These are phyloP conservation scores for Apiospora hydei DNA, from an alignment of 2,329 filamentous ascomycete genomes.

Conservation along the genomic window DNA sequence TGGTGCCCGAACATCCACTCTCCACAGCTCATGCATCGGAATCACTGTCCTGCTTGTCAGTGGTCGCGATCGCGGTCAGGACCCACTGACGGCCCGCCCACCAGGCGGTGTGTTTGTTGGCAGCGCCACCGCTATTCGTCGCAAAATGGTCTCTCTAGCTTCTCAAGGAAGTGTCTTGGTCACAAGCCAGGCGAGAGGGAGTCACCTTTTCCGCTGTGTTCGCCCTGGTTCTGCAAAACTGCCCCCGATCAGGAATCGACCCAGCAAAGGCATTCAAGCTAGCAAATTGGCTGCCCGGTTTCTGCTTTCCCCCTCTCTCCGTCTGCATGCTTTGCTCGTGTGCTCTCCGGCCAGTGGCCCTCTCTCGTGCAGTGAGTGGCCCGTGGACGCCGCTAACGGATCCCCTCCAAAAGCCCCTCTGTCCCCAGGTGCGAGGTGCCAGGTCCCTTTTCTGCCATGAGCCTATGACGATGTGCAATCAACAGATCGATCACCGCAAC, in stretches of 20 bases:
- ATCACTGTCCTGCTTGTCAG: not conserved
- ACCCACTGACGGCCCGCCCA: constrained; percentile 8
- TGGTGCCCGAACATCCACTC: constrained; percentile 22
- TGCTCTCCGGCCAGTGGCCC: not conserved
- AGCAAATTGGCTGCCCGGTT: constrained; percentile 2
- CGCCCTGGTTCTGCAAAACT: constrained; percentile 1
- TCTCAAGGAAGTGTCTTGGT: not conserved
- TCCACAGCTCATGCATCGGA: constrained; percentile 20
- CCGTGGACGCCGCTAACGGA: not conserved
- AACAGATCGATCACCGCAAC: constrained; percentile 5
- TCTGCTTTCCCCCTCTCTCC: not conserved
- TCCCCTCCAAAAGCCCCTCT: constrained; percentile 14
- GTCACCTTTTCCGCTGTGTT: not conserved
- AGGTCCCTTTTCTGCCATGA: not conserved
- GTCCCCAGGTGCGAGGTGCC: not conserved
- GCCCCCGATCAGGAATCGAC: not conserved
- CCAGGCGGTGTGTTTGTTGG: constrained; percentile 19
- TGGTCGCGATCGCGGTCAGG: constrained; percentile 14
- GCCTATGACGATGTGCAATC: not conserved
- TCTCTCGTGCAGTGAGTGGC: not conserved
- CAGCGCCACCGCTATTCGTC: constrained; percentile 18
- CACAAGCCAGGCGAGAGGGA: not conserved
- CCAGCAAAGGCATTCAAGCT: not conserved
- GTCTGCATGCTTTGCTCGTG: not conserved
- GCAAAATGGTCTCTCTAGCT: constrained; percentile 5